Evolutionary conservation across 2,329 filamentous ascomycete genomes (phyloP).

Genomic region (Annulohypoxylon truncatum): DNA sequence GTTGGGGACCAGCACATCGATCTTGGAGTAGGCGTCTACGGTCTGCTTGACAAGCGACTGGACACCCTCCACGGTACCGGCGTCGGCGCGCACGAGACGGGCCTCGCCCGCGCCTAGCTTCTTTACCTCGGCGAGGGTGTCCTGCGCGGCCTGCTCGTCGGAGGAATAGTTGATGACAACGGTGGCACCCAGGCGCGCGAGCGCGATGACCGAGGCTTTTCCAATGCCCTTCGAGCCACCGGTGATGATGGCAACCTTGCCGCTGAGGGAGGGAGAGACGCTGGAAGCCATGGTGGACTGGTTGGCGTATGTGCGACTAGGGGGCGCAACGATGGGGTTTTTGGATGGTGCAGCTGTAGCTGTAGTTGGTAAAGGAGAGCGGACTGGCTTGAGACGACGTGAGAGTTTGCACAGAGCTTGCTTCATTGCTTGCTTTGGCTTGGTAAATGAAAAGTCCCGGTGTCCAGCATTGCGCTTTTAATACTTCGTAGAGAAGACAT

Average conservation of each 20-base stretch:
- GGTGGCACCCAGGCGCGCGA: conserved; percentile 62
- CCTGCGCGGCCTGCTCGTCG: conserved; percentile 56
- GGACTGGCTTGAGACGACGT: conserved; percentile 1
- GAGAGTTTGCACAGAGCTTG: conserved; percentile 21
- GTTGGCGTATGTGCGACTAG: neutral
- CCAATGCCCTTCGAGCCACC: conserved; percentile 63
- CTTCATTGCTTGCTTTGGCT: conserved; percentile 16
- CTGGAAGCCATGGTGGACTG: conserved; percentile 19
- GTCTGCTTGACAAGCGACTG: conserved; percentile 56
- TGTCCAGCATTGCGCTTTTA: conserved; percentile 9
- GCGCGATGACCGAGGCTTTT: conserved; percentile 61
- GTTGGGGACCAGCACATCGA: conserved; percentile 62
- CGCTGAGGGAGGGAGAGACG: conserved; percentile 6
- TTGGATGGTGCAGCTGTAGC: conserved; percentile 1
- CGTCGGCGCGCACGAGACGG: conserved; percentile 26
- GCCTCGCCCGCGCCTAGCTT: conserved; percentile 23
- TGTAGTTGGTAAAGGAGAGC: conserved; percentile 7
- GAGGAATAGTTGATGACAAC: conserved; percentile 64
- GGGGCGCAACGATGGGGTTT: neutral
- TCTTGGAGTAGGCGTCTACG: conserved; percentile 53
- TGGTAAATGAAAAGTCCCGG: neutral
- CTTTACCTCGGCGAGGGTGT: conserved; percentile 51
- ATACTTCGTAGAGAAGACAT: too few relatives aligned
- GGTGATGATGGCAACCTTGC: conserved; percentile 48
- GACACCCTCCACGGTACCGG: conserved; percentile 44